A percentile compares a stretch with the other conserved stretches of the same genome.
phyloP scores from a whole-genome alignment of 2,329 filamentous ascomycete species.

The Colletotrichum neosansevieriae region DNA sequence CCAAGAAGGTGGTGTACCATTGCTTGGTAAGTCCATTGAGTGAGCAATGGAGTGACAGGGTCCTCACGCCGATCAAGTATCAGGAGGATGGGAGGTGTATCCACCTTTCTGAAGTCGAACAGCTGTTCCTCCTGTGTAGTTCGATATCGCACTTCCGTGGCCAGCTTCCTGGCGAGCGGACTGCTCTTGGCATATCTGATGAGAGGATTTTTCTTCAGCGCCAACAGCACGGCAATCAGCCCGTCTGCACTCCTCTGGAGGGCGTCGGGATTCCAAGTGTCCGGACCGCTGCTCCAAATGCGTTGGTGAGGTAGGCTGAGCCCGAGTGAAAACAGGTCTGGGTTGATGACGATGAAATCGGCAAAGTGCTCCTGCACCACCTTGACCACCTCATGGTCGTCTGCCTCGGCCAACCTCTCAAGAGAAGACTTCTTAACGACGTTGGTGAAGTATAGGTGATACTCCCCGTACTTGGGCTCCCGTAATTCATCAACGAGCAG shows the following conservation, averaged over 20 bases:
- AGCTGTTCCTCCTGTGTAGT: slow-evolving; percentile 96
- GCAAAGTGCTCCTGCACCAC: slow-evolving; percentile 95
- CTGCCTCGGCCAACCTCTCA: slow-evolving; percentile 93
- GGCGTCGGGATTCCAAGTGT: slow-evolving; percentile 91
- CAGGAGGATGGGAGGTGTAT: slow-evolving; percentile 92
- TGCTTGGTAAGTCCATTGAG: slow-evolving; percentile 99
- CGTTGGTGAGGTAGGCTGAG: slow-evolving; percentile 78
- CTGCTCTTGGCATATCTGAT: slow-evolving; percentile 96
- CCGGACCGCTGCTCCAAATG: slow-evolving; percentile 84
- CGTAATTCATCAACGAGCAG: slow-evolving; percentile 93
- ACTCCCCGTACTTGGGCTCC: slow-evolving; percentile 97
- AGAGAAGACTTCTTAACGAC: slow-evolving; percentile 96
- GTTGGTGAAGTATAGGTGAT: slow-evolving; percentile 97
- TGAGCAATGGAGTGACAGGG: slow-evolving; percentile 91
- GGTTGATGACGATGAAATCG: slow-evolving; percentile 95
- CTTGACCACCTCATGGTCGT: slow-evolving; percentile 97
- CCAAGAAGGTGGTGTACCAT: slow-evolving; percentile 98
- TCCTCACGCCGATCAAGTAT: slow-evolving; percentile 94
- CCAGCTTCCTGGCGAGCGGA: slow-evolving; percentile 89
- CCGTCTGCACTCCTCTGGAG: slow-evolving; percentile 90
- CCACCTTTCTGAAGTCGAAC: slow-evolving; percentile 94
- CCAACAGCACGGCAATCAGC: slow-evolving; percentile 83
- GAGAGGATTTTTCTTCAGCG: slow-evolving; percentile 95
- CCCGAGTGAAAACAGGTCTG: slow-evolving; percentile 88
- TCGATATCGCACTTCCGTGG: slow-evolving; percentile 90